These are phyloP conservation scores for Aeschynomene evenia DNA, from an alignment of 306 rosid genomes.

Conservation along the genomic window DNA sequence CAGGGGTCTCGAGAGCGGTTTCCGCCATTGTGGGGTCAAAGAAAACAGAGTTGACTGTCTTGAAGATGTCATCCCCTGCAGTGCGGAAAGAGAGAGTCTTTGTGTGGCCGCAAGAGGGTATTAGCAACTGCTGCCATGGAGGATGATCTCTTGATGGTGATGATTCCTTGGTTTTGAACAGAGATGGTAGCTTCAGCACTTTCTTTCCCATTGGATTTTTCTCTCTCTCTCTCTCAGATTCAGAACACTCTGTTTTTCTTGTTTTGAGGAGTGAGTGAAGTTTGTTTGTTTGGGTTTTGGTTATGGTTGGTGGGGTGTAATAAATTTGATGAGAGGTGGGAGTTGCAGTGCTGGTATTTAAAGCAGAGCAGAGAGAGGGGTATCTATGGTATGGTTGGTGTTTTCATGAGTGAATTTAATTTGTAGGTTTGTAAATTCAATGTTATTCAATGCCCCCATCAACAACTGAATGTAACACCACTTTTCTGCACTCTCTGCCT, in stretches of 20 bases:
- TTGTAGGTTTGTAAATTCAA: constrained; percentile 54
- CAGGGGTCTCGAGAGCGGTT: constrained; percentile 46
- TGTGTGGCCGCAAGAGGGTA: constrained; percentile 51
- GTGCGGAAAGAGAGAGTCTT: constrained; percentile 65
- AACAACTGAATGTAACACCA: constrained; percentile 42
- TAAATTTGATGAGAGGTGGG: constrained; percentile 41
- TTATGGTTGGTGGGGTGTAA: constrained; percentile 34
- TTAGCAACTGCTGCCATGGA: constrained; percentile 54
- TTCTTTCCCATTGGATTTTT: constrained; percentile 57
- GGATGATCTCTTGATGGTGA: not conserved
- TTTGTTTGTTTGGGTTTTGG: not conserved
- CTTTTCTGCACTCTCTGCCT: constrained; percentile 32
- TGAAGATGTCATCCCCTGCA: constrained; percentile 46
- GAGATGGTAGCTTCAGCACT: constrained; percentile 38
- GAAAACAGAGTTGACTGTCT: constrained; percentile 64
- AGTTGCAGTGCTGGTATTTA: constrained; percentile 29
- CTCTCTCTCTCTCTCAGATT: not conserved
- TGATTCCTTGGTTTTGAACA: constrained; percentile 45
- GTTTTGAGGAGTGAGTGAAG: not conserved
- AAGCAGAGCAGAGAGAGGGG: constrained; percentile 20
- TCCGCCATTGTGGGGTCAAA: constrained; percentile 36
- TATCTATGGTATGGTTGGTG: constrained; percentile 41
- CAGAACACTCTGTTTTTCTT: no score
- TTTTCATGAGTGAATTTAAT: constrained; percentile 54
- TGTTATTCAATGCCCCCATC: constrained; percentile 54